Conservation (phyloP, 352 stramenopile species). For the Globisporangium sylvaticum region DNA sequence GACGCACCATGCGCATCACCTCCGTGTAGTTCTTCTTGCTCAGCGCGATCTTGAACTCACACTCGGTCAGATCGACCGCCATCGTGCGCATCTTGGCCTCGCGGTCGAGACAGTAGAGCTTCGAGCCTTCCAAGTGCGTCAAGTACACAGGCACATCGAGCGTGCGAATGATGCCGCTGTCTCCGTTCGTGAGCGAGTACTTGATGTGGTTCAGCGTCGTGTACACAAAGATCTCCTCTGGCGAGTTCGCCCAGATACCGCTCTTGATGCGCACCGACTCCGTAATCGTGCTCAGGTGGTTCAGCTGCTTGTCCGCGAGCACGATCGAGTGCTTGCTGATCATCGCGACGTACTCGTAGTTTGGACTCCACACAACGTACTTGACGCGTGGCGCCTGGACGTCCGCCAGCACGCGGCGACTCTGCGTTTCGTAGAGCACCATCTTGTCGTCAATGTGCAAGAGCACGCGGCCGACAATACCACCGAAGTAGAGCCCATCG, state of each 20-base stretch:
- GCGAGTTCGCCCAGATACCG: conserved; percentile 89
- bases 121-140: conserved; percentile 92
- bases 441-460: conserved; percentile 96
- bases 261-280: conserved; percentile 97
- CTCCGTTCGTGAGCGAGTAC: conserved; percentile 90
- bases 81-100: conserved; percentile 96
- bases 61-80: conserved; percentile 98
- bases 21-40: conserved; percentile 95
- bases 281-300: conserved; percentile 95
- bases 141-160: conserved; percentile 98
- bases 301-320: conserved; percentile 97
- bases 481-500: conserved; percentile 95
- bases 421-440: conserved; percentile 98
- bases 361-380: conserved; percentile 96
- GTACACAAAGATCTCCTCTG: conserved; percentile 96
- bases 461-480: conserved; percentile 96
- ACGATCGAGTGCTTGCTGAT: conserved; percentile 97
- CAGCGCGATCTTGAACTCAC: conserved; percentile 97
- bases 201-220: conserved; percentile 96
- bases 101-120: conserved; percentile 96
- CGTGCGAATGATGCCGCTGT: conserved; percentile 98
- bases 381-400: conserved; percentile 96
- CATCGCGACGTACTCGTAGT: conserved; percentile 96
- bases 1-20: conserved; percentile 98
- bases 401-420: conserved; percentile 94